A percentile compares a stretch with the other conserved stretches of the same genome.
Conservation (phyloP, 2,329 filamentous ascomycete species). For the Trichoderma atrobrunneum region DNA sequence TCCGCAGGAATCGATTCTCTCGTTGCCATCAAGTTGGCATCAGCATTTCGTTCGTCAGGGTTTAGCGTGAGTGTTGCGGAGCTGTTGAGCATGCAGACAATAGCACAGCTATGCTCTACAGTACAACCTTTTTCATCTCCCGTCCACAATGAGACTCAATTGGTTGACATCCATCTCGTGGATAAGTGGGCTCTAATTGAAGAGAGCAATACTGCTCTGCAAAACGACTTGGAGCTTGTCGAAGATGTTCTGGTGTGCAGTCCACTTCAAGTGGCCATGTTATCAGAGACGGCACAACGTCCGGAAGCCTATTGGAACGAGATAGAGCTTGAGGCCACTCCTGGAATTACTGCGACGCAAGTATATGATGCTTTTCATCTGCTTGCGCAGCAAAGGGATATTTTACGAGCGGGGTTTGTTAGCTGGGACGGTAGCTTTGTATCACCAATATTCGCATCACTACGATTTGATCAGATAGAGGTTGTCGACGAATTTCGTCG, state of each 20-base stretch:
- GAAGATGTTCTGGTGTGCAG: conserved; percentile 61
- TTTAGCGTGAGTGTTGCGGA: conserved; percentile 56
- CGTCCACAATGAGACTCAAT: background rate
- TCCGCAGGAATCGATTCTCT: conserved; percentile 64
- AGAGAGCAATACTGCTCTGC: conserved; percentile 20
- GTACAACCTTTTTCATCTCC: background rate
- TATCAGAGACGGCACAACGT: conserved; percentile 66
- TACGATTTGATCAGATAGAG: conserved; percentile 44
- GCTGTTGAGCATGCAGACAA: conserved; percentile 56
- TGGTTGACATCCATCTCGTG: conserved; percentile 22
- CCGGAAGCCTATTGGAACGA: conserved; percentile 72
- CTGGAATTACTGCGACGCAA: conserved; percentile 32
- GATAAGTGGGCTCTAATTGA: conserved; percentile 23
- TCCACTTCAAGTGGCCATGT: conserved; percentile 74
- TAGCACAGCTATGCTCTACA: conserved; percentile 32
- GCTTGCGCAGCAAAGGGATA: conserved; percentile 56
- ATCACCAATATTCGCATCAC: conserved; percentile 56
- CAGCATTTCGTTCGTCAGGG: conserved; percentile 57
- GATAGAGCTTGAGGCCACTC: conserved; percentile 60
- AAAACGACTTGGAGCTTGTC: conserved; percentile 27
- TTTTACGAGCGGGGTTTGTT: conserved; percentile 72
- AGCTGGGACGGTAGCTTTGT: conserved; percentile 41
- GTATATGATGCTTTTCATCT: conserved; percentile 49
- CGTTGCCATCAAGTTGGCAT: conserved; percentile 52
- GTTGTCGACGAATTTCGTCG: conserved; percentile 38